These are phyloP conservation scores for Sporothrix schenckii DNA, from an alignment of 2,329 filamentous ascomycete species.

Conservation along the genomic window DNA sequence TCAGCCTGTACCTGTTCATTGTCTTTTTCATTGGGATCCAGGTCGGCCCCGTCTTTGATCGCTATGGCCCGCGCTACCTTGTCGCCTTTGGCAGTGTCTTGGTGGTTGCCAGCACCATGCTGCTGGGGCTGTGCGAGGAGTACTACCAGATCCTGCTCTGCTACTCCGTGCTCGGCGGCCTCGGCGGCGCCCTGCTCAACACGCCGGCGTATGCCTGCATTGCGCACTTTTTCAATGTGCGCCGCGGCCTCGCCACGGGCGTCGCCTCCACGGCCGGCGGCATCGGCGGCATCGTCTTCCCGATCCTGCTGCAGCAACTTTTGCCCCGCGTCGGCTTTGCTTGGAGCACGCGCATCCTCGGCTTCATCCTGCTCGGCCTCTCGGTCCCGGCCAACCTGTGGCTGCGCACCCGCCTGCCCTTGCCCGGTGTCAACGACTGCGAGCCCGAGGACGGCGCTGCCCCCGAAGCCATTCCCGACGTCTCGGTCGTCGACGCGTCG, in stretches of 20 bases:
- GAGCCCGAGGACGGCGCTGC: slow-evolving; percentile 33
- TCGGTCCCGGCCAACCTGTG: slow-evolving; percentile 53
- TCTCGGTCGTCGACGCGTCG: not conserved
- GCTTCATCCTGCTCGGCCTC: slow-evolving; percentile 54
- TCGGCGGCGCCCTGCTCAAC: slow-evolving; percentile 75
- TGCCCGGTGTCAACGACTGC: slow-evolving; percentile 50
- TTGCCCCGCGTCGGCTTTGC: slow-evolving; percentile 53
- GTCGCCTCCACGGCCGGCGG: slow-evolving; percentile 74
- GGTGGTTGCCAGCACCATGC: slow-evolving; percentile 63
- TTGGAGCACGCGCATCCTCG: slow-evolving; percentile 55
- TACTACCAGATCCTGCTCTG: slow-evolving; percentile 82
- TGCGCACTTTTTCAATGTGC: slow-evolving; percentile 76
- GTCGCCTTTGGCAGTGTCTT: slow-evolving; percentile 65
- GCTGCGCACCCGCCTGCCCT: slow-evolving; percentile 55
- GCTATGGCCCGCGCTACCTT: slow-evolving; percentile 69
- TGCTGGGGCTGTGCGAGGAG: slow-evolving; percentile 68
- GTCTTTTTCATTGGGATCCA: slow-evolving; percentile 82
- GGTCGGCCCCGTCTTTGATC: slow-evolving; percentile 80
- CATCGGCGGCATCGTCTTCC: slow-evolving; percentile 69
- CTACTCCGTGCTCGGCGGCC: slow-evolving; percentile 72
- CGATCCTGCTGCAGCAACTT: slow-evolving; percentile 52
- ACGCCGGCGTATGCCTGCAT: slow-evolving; percentile 75
- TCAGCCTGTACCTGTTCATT: slow-evolving; percentile 77
- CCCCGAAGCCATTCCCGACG: slow-evolving; percentile 37
- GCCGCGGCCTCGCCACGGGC: slow-evolving; percentile 75